phyloP scores from a whole-genome alignment of 345 rosid genomes.

The Gossypium anomalum region DNA sequence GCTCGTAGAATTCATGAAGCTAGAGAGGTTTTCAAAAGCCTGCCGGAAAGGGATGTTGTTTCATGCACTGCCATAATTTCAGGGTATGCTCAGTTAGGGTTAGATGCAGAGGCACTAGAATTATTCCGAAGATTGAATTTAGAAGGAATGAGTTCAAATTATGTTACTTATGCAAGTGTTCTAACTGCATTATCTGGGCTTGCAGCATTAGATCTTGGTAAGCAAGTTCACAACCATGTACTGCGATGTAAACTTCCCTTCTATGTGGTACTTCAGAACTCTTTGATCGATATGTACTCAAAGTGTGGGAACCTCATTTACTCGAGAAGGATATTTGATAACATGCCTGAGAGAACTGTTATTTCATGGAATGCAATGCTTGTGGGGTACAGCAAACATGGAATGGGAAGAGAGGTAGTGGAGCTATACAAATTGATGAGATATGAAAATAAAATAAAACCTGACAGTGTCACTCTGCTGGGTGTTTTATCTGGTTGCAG shows the following conservation, averaged over 20 bases:
- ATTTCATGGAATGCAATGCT: conserved; percentile 89
- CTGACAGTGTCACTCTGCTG: conserved; percentile 63
- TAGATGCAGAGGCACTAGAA: conserved; percentile 71
- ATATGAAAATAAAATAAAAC: conserved; percentile 57
- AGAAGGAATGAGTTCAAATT: conserved; percentile 77
- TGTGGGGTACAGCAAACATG: conserved; percentile 81
- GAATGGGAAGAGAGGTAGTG: conserved; percentile 58
- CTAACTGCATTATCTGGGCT: conserved; percentile 78
- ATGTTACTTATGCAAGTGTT: conserved; percentile 79
- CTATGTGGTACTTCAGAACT: conserved; percentile 63
- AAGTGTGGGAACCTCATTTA: conserved; percentile 76
- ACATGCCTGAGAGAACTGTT: conserved; percentile 64
- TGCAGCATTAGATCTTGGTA: conserved; percentile 74
- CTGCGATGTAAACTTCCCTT: conserved; percentile 58
- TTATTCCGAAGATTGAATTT: conserved; percentile 53
- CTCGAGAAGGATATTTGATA: conserved; percentile 59
- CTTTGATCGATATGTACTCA: conserved; percentile 87
- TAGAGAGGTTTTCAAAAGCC: conserved; percentile 56
- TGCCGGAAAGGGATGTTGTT: conserved; percentile 90
- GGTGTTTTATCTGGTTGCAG: conserved; percentile 90
- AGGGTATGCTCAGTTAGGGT: conserved; percentile 84
- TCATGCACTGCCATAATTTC: conserved; percentile 87
- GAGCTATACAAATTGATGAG: conserved; percentile 67
- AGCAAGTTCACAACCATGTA: conserved; percentile 77
- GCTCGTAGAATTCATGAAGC: conserved; percentile 77